Evolutionary conservation across 176 grass and related monocot genomes (phyloP), one percentile per base, ranked within the genome.

Genomic region (Oryza nivara): DNA sequence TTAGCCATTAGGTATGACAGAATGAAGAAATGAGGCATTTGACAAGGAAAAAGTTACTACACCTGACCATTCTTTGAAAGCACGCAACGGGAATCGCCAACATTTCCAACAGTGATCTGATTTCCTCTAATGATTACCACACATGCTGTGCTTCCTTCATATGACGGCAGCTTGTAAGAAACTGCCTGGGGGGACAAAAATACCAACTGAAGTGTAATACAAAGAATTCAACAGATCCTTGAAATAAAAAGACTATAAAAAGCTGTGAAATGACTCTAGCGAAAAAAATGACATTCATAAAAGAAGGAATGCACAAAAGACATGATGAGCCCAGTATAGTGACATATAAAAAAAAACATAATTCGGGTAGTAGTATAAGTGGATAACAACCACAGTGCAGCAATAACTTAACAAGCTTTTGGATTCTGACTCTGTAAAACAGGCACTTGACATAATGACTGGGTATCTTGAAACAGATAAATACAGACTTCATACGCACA

Each of bases 51-150:
- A 9, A 56, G 14, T 70, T 30, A 80, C 9, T 14, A 44, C 26
- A 82, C 85, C 72, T 73, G 63, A 35, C 71, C 64, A 25, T 23
- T 47, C 71, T 5, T 35, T 82, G 78, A 81, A 19, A 81, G 64
- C 30, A 87, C 71, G 1, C 85, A 87, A 22, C 17, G 63, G 46
- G 78, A 75, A 75, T 81, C 46, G 11, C 85, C 85, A 82, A 76
- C 70, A 80, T 74, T 80, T 67, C 45, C 84, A 80, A 80, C 32
- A 65, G 15, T 80, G 34, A 86, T 80, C 16, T n/a, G 44, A 23
- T 66, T 56, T 47, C 32, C 76, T 80, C 69, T 86, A 74, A 66
- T 26, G 19, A 73, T 8, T 43, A 12, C 84, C 4, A 86, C 32
- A 15, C 52, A 73, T 65, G 60, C 76, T 73, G 84, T 74, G 60